Percentiles rank a stretch among this genome's conserved stretches.
Evolutionary conservation across 805 yeast genomes (phyloP).

Genomic region (Metschnikowia lochheadii): DNA sequence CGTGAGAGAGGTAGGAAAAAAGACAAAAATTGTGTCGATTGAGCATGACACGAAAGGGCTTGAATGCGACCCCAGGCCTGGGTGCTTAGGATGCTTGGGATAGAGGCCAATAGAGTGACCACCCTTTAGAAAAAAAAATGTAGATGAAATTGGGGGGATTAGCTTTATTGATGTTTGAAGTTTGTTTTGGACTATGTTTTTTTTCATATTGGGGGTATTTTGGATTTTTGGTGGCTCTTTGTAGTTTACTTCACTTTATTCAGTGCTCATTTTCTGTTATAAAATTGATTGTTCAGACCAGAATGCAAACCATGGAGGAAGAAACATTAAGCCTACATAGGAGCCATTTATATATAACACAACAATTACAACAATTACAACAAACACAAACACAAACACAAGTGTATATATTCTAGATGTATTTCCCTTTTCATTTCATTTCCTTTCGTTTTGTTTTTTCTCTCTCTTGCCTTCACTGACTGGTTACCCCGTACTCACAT

Average conservation of each 20-base stretch:
- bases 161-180: neutral
- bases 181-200: neutral
- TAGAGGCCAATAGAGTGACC: no score
- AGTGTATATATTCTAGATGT: no score
- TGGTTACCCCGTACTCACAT: no score
- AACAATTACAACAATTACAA: no score
- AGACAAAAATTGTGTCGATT: conserved; percentile 4
- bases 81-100: no score
- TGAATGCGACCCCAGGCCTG: neutral
- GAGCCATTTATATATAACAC: no score
- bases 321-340: no score
- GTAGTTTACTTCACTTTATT: neutral
- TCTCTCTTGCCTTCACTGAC: neutral
- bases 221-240: neutral
- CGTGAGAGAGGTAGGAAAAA: conserved; percentile 2
- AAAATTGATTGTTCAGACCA: neutral
- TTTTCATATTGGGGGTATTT: neutral
- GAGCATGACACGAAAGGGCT: conserved; percentile 3
- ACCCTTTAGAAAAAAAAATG: no score
- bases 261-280: neutral
- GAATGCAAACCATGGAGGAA: neutral
- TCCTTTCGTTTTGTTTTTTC: no score
- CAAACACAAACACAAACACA: no score
- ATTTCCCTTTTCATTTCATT: no score
- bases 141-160: no score